Evolutionary conservation across 768 basidiomycete genomes (phyloP).

Genomic region (Suillus subluteus): DNA sequence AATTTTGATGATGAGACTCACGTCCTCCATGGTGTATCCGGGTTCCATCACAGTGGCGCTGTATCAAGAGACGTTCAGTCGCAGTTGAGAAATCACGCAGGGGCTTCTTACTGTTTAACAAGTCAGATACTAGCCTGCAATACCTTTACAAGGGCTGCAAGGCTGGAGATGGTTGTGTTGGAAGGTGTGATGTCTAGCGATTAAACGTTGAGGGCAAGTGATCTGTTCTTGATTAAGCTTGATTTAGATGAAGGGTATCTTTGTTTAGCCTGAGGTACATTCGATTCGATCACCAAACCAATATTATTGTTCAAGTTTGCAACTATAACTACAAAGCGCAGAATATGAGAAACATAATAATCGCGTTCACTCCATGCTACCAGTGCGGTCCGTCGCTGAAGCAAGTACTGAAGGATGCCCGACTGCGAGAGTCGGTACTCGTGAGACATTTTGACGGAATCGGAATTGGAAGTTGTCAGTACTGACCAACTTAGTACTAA

Average conservation of each 20-base stretch:
- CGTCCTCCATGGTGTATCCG: constrained; percentile 70
- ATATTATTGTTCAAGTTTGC: not conserved
- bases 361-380: not conserved
- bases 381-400: not conserved
- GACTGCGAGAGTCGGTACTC: not conserved
- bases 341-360: not conserved
- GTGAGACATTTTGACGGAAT: constrained; percentile 1
- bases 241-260: not conserved
- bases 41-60: constrained; percentile 58
- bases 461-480: not conserved
- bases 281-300: not conserved
- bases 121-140: constrained; percentile 6
- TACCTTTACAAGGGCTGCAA: not conserved
- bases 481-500: too few species aligned
- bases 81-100: constrained; percentile 5
- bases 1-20: constrained; percentile 37
- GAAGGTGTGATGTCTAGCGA: constrained; percentile 6
- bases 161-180: not conserved
- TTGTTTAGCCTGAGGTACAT: not conserved
- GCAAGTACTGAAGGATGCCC: not conserved
- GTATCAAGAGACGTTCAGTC: constrained; percentile 7
- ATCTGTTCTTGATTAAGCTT: constrained; percentile 10
- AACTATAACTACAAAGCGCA: not conserved
- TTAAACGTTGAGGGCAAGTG: constrained; percentile 6
- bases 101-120: not conserved